Percentiles rank a stretch among this genome's conserved stretches.
These are phyloP conservation scores for Xanthoconium stramineum DNA, from an alignment of 768 basidiomycete genomes.

Conservation along the genomic window DNA sequence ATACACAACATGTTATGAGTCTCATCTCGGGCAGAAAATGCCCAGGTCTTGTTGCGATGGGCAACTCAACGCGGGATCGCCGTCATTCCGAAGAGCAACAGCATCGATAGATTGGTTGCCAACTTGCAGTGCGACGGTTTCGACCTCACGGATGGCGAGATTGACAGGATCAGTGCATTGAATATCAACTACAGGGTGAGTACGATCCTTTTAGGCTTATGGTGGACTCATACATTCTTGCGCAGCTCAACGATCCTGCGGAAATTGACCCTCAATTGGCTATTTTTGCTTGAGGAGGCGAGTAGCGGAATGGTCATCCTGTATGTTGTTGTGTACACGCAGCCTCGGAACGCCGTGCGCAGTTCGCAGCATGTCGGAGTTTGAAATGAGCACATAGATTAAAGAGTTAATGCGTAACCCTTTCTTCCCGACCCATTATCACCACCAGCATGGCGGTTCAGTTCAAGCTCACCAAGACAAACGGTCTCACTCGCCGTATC, in stretches of 20 bases:
- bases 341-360: constrained; percentile 1
- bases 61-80: constrained; percentile 71
- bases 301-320: neutral
- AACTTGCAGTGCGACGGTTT: constrained; percentile 48
- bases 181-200: constrained; percentile 64
- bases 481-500: constrained; percentile 59
- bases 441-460: constrained; percentile 45
- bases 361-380: constrained; percentile 42
- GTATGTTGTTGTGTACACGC: neutral
- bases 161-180: constrained; percentile 54
- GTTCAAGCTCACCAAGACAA: constrained; percentile 63
- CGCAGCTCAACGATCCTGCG: constrained; percentile 66
- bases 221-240: constrained; percentile 4
- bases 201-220: constrained; percentile 2
- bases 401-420: neutral
- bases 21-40: constrained; percentile 30
- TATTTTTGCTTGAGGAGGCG: constrained; percentile 59
- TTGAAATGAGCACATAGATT: constrained; percentile 33
- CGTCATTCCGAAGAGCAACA: constrained; percentile 72
- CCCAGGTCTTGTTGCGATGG: constrained; percentile 78
- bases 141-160: constrained; percentile 55
- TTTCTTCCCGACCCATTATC: constrained; percentile 23
- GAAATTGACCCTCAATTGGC: constrained; percentile 62
- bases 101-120: constrained; percentile 34
- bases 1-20: neutral